These are phyloP conservation scores for Pyrenula massariospora DNA, from an alignment of 495 filamentous ascomycete genomes.

Conservation along the genomic window DNA sequence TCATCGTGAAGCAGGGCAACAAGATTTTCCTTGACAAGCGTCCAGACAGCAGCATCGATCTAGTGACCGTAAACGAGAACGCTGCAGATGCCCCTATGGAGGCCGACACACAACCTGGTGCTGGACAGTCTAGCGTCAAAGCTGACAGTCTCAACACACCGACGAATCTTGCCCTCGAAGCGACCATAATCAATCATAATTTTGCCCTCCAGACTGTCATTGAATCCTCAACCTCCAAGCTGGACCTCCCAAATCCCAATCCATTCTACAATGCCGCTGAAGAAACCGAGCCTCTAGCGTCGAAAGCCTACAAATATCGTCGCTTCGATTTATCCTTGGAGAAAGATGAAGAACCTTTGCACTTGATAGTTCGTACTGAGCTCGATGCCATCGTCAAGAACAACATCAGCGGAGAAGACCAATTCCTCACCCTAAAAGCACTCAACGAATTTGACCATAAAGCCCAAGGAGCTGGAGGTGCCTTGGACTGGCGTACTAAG, in stretches of 20 bases:
- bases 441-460: constrained; percentile 98
- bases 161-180: constrained; percentile 80
- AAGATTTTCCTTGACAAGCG: constrained; percentile 99
- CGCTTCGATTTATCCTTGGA: constrained; percentile 89
- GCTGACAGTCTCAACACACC: constrained; percentile 93
- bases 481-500: constrained; percentile 92
- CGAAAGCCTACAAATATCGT: constrained; percentile 96
- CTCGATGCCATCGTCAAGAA: constrained; percentile 93
- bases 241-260: constrained; percentile 77
- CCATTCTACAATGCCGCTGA: constrained; percentile 94
- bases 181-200: constrained; percentile 99
- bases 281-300: constrained; percentile 84
- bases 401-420: constrained; percentile 74
- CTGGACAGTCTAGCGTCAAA: constrained; percentile 27
- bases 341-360: constrained; percentile 79
- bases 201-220: constrained; percentile 87
- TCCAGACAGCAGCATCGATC: constrained; percentile 82
- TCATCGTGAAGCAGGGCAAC: constrained; percentile 79
- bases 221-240: constrained; percentile 65
- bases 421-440: constrained; percentile 84
- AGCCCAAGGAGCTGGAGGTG: constrained; percentile 86
- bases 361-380: constrained; percentile 91
- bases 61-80: constrained; percentile 98
- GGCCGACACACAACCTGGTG: constrained; percentile 49
- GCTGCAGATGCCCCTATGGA: constrained; percentile 93